Evolutionary conservation across 176 grass and related monocot genomes (phyloP).

Genomic region (Bromus sterilis): DNA sequence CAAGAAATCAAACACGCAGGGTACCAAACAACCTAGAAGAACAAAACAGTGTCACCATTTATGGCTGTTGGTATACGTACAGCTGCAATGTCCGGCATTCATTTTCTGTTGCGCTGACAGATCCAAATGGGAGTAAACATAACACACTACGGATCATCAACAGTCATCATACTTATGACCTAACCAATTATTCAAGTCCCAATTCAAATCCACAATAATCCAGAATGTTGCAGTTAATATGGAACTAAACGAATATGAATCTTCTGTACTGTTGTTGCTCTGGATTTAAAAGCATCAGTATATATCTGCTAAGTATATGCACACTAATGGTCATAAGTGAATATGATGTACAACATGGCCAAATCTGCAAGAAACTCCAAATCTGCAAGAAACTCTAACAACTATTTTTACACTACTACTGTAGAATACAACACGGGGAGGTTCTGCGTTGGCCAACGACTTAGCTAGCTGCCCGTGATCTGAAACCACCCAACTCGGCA

Average conservation of each 20-base stretch:
- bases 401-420: slow-evolving; percentile 14
- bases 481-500: background rate
- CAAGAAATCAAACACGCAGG: no score
- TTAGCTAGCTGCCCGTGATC: background rate
- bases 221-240: background rate
- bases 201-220: background rate
- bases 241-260: background rate
- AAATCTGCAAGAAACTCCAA: background rate
- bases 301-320: slow-evolving; percentile 13
- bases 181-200: background rate
- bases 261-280: background rate
- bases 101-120: background rate
- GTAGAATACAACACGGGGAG: background rate
- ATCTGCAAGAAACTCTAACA: background rate
- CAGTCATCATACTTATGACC: background rate
- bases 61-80: slow-evolving; percentile 12
- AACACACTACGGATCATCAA: background rate
- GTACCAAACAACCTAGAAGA: no score
- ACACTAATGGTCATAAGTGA: background rate
- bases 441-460: background rate
- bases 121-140: background rate
- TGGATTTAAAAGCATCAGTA: no score
- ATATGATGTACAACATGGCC: background rate
- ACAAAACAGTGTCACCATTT: slow-evolving; percentile 3
- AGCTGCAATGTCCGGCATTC: slow-evolving; percentile 22